Evolutionary conservation across 73 alveolate species (phyloP).

Genomic region (Effrenium voratum): DNA sequence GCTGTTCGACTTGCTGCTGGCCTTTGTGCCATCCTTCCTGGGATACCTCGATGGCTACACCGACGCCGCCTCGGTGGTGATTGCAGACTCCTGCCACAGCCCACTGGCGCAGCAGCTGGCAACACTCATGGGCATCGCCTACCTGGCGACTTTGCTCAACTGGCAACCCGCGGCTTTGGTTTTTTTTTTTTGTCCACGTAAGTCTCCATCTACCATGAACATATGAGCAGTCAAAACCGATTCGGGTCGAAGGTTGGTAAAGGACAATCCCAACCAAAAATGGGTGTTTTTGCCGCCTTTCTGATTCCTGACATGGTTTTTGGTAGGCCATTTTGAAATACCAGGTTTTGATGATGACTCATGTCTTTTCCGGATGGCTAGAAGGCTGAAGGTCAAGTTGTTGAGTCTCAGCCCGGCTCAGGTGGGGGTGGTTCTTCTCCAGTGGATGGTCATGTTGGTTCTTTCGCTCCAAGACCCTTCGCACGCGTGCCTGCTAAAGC

Average conservation of each 20-base stretch:
- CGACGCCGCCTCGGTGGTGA: neutral
- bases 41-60: neutral
- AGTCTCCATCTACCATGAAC: too few relatives aligned
- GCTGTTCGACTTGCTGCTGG: neutral
- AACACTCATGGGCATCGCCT: neutral
- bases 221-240: neutral
- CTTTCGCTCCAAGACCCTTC: neutral
- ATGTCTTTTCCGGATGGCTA: too few relatives aligned
- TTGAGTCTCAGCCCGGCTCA: too few relatives aligned
- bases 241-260: neutral
- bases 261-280: too few relatives aligned
- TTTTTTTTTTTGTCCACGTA: too few relatives aligned
- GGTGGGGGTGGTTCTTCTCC: neutral
- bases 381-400: too few relatives aligned
- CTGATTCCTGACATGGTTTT: too few relatives aligned
- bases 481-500: neutral
- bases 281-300: too few relatives aligned
- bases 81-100: neutral
- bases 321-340: too few relatives aligned
- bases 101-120: neutral
- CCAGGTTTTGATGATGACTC: neutral
- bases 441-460: neutral
- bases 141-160: too few relatives aligned
- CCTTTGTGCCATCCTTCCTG: neutral
- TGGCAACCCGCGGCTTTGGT: too few relatives aligned